These are phyloP conservation scores for Aureobasidium lini DNA, from an alignment of 2,329 filamentous ascomycete genomes.

Conservation along the genomic window DNA sequence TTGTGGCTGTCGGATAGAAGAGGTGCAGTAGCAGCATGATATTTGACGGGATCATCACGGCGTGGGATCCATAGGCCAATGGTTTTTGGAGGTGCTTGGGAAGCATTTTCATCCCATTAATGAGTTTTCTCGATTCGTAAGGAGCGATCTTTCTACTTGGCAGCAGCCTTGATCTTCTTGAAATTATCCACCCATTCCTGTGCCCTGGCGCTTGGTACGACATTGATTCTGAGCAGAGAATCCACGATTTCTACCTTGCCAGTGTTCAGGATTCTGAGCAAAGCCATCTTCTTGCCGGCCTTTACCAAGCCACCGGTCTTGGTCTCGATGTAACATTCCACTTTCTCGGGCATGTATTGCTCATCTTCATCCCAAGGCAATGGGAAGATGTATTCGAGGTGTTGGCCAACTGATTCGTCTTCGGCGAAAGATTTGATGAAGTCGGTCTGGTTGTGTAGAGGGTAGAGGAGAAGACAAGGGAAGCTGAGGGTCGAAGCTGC, in stretches of 20 bases:
- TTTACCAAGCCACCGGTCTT: constrained; percentile 72
- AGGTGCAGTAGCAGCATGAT: no score
- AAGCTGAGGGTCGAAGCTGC: constrained; percentile 65
- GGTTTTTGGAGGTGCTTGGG: no score
- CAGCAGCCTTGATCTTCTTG: constrained; percentile 46
- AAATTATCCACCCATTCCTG: constrained; percentile 75
- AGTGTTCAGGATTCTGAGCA: constrained; percentile 65
- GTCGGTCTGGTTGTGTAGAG: constrained; percentile 71
- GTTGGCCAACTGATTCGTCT: constrained; percentile 64
- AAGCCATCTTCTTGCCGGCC: constrained; percentile 73
- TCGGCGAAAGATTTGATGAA: constrained; percentile 86
- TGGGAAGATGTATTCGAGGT: constrained; percentile 79
- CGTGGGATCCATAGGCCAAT: no score
- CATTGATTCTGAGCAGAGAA: constrained; percentile 71
- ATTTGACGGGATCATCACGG: no score
- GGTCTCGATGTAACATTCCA: constrained; percentile 91
- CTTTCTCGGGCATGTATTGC: constrained; percentile 57
- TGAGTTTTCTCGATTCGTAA: no score
- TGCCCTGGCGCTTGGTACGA: constrained; percentile 66
- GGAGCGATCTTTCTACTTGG: background rate
- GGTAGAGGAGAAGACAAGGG: constrained; percentile 79
- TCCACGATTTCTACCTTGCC: constrained; percentile 85
- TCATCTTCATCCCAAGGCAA: constrained; percentile 71
- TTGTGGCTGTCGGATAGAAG: no score
- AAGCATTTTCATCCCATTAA: no score